Evolutionary conservation across 2,329 filamentous ascomycete genomes (phyloP).

Genomic region (Phaeosphaeriaceae sp.): DNA sequence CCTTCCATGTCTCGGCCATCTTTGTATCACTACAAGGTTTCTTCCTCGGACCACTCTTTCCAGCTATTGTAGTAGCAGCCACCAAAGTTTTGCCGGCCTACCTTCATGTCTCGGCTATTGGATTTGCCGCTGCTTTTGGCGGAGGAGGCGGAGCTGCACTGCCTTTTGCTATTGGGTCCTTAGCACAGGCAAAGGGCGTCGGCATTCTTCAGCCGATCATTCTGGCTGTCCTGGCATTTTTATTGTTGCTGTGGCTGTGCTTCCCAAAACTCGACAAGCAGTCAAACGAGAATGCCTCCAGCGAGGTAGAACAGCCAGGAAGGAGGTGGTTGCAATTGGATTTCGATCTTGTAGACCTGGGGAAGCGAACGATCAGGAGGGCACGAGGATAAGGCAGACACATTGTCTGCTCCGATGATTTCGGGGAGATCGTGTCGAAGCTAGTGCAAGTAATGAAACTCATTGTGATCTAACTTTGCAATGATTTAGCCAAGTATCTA

Average conservation of each 20-base stretch:
- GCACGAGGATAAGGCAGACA: not conserved
- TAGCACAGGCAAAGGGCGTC: constrained; percentile 66
- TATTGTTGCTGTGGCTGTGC: constrained; percentile 58
- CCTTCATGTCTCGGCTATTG: constrained; percentile 78
- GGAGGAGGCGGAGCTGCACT: constrained; percentile 71
- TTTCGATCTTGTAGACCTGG: constrained; percentile 26
- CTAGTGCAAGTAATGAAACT: not conserved
- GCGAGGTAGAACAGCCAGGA: not conserved
- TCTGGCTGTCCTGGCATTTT: constrained; percentile 57
- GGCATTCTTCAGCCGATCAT: constrained; percentile 65
- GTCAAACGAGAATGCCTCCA: constrained; percentile 4
- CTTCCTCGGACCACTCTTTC: constrained; percentile 79
- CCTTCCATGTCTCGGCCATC: constrained; percentile 73
- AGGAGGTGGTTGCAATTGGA: constrained; percentile 26
- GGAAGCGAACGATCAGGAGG: constrained; percentile 23
- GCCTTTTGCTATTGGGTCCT: constrained; percentile 70
- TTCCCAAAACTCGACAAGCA: constrained; percentile 23
- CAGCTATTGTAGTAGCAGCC: constrained; percentile 72
- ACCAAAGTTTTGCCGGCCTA: constrained; percentile 75
- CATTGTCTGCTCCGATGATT: too few relatives aligned
- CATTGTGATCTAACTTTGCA: too few relatives aligned
- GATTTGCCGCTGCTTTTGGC: constrained; percentile 78
- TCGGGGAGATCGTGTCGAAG: not conserved
- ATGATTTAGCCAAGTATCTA: too few relatives aligned
- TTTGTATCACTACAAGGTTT: constrained; percentile 75